A percentile compares a stretch with the other conserved stretches of the same genome.
Conservation (phyloP, 257 asterid species). For the Leonotis leonurus region DNA sequence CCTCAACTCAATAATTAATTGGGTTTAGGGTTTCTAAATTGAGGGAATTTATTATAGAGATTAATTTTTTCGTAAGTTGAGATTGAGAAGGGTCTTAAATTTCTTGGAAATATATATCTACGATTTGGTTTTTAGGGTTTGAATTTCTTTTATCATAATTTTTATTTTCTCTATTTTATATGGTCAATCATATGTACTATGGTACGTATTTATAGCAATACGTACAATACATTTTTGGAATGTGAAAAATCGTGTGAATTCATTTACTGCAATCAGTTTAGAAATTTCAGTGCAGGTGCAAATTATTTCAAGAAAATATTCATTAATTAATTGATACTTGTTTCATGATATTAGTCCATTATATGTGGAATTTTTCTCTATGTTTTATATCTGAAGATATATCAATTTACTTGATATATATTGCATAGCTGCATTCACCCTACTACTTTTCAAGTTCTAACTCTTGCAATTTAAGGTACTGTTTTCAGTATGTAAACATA, state of each 20-base stretch:
- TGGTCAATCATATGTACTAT: no score
- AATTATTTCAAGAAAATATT: neutral
- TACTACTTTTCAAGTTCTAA: neutral
- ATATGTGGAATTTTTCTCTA: neutral
- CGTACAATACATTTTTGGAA: no score
- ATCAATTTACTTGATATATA: neutral
- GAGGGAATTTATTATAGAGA: neutral
- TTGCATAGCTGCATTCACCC: neutral
- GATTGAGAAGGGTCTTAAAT: neutral
- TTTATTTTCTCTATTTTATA: no score
- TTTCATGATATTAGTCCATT: no score
- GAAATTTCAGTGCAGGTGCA: conserved; percentile 15
- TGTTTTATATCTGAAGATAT: no score
- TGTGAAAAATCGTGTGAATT: conserved; percentile 23
- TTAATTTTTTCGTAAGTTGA: neutral
- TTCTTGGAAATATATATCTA: conserved; percentile 26
- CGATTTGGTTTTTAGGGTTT: conserved; percentile 25
- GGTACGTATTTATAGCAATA: no score
- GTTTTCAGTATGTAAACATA: no score
- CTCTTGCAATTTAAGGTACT: neutral
- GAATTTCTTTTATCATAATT: no score
- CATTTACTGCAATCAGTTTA: conserved; percentile 14
- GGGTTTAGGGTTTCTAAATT: conserved; percentile 36
- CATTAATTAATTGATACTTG: conserved; percentile 8
- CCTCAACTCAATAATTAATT: neutral